A percentile compares a stretch with the other conserved stretches of the same genome.
Conservation (phyloP, 2,329 filamentous ascomycete genomes). For the Claviceps citrina region DNA sequence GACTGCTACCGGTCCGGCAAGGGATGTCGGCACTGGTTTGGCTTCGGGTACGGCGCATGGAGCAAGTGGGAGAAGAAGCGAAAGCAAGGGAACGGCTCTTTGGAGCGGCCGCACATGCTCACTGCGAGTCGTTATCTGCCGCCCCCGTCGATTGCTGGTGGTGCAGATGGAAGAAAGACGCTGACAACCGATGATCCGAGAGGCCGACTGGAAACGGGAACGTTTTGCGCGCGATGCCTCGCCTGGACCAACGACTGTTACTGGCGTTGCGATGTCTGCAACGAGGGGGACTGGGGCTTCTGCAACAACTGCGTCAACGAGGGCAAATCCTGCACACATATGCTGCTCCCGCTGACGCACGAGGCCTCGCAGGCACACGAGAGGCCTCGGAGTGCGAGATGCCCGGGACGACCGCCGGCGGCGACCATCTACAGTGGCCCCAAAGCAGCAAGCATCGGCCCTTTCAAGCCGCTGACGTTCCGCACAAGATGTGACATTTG, state of each 20-base stretch:
- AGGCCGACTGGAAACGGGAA: conserved; percentile 56
- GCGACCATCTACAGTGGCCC: conserved; percentile 34
- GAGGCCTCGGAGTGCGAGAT: conserved; percentile 26
- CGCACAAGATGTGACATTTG: conserved; percentile 69
- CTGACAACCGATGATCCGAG: conserved; percentile 53
- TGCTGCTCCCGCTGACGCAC: conserved; percentile 61
- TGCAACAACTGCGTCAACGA: conserved; percentile 78
- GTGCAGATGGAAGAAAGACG: conserved; percentile 39
- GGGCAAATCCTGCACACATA: conserved; percentile 66
- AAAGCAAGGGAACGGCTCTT: conserved; percentile 21
- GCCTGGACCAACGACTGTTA: conserved; percentile 67
- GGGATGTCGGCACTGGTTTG: conserved; percentile 78
- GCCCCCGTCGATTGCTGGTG: conserved; percentile 33
- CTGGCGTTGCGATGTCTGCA: conserved; percentile 79
- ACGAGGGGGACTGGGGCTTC: conserved; percentile 88
- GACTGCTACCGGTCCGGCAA: conserved; percentile 62
- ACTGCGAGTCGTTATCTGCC: conserved; percentile 40
- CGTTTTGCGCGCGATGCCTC: conserved; percentile 68
- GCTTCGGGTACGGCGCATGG: conserved; percentile 63
- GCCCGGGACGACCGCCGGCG: conserved; percentile 30
- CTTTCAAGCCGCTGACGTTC: conserved; percentile 56
- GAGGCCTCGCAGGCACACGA: conserved; percentile 22
- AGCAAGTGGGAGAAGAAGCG: conserved; percentile 45
- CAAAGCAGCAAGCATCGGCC: conserved; percentile 29
- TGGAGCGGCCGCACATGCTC: conserved; percentile 41